Base-by-base conservation (phyloP, 805 yeast species). In the Groenewaldozyma salmanticensis region DNA sequence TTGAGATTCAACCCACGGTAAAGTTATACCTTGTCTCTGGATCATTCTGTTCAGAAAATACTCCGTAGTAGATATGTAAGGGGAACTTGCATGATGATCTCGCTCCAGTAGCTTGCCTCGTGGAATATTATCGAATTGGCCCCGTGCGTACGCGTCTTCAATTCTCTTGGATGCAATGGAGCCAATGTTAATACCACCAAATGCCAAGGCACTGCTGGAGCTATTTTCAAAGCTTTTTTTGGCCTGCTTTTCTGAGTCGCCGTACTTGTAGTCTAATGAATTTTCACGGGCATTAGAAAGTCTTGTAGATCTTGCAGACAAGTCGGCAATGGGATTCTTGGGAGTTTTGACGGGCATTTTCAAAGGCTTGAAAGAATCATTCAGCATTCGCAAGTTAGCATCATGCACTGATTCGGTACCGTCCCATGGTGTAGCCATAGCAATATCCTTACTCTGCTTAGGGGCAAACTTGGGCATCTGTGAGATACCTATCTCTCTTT, bases 1-100 rank as follows among this genome's bases (percentile, higher is more conserved):
- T 57, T 83, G 92, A 42, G 74, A 78, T 51, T 85, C 94, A 29
- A 87, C 79, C 96, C 96, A 87, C 0, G 94, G 94, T 0, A 95
- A 95, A 7, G 77, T 64, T 1, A 84, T 77, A 37, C 84, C 87
- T 58, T 87, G 95, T 33, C 74, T 71, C 40, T 60, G 52, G 40
- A 87, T 61, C 35, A 87, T 79, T 46, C 82, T 77, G 60, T 87
- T 87, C 62, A 87, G 60, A 55, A 85, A 84, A 57, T 78, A 84
- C 51, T 80, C 94, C 40, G 77, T 83, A 45, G 71, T 72, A 58
- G 75, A 92, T 43, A 70, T 66, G 59, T 67, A 80, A 35, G 75
- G 80, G 56, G 64, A 74, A 49, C 61, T 64, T n/a, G 60, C 57
- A 39, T 63, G 57, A 36, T 52, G 59, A 15, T 62, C 68, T 18